These are phyloP conservation scores for Candida ponderosae DNA, from an alignment of 805 yeast genomes.

Conservation along the genomic window DNA sequence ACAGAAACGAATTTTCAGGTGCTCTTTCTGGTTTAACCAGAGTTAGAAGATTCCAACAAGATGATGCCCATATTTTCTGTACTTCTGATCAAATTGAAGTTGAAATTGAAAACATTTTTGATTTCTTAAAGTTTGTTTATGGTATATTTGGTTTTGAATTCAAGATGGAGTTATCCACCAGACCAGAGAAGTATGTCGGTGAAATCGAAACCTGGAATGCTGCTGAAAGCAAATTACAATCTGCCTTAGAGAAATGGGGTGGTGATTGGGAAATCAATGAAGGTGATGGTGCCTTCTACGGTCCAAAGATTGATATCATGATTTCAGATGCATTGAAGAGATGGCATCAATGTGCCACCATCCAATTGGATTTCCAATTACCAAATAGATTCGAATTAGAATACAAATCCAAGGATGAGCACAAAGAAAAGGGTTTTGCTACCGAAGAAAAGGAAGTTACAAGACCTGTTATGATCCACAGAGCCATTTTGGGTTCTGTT, in stretches of 20 bases:
- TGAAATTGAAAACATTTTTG: conserved; percentile 80
- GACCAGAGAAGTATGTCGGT: conserved; percentile 96
- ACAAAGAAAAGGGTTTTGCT: conserved; percentile 21
- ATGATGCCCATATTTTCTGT: conserved; percentile 98
- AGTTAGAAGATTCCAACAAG: conserved; percentile 98
- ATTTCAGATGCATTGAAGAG: conserved; percentile 89
- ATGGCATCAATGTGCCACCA: conserved; percentile 99
- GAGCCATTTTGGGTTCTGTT: conserved; percentile 96
- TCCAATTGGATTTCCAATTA: conserved; percentile 97
- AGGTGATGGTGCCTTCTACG: conserved; percentile 96
- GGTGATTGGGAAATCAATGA: conserved; percentile 91
- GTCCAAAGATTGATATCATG: conserved; percentile 94
- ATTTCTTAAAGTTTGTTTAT: conserved; percentile 76
- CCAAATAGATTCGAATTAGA: conserved; percentile 90
- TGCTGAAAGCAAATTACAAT: conserved; percentile 81
- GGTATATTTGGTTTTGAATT: conserved; percentile 92
- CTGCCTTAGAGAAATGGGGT: conserved; percentile 78
- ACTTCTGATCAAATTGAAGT: conserved; percentile 80
- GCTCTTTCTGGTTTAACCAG: conserved; percentile 93
- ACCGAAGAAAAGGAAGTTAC: conserved; percentile 40
- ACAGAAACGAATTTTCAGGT: conserved; percentile 94
- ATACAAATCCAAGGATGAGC: conserved; percentile 61
- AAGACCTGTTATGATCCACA: conserved; percentile 98
- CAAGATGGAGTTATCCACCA: conserved; percentile 93
- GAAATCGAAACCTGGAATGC: conserved; percentile 88